Base-by-base conservation (phyloP, 2,329 filamentous ascomycete species). In the Colletotrichum simmondsii region DNA sequence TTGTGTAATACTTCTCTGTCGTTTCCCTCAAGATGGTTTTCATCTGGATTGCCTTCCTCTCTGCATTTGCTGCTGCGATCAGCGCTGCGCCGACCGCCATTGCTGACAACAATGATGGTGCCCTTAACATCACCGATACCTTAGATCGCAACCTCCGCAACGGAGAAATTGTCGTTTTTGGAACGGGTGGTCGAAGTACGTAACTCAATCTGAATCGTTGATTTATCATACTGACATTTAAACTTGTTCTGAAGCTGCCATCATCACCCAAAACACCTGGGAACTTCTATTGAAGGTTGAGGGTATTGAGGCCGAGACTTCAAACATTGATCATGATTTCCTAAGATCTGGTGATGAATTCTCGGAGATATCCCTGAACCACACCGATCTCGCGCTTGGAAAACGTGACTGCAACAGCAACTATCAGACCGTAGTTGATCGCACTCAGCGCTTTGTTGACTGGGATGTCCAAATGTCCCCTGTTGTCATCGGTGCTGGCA, bases 401-500 rank as follows among this genome's bases (percentile, higher is more conserved):
- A 73, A 68, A 46, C 72, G 72, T 26, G 56, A 74, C 52, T 73
- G 72, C 62, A 63, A 49, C 52, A 46, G 52, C 65, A 69, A 65
- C 61, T 59, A 64, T 46, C 65, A 68, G 28, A 54, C 54, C 37
- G 61, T 74, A 8, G 32, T 69, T 32, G 70, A 73, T 57, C 60
- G 26, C 4, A 63, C 26, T 2, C 2, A 70, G 65, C 70, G 72
- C 42, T 74, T 74, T 53, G 66, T 73, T 46, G 72, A 74, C 70
- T 74, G 72, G 72, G 72, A 74, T 57, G 70, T 74, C 42, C 72
- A 74, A 65, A 74, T 74, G 72, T 73, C 72, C 53, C 72, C 72
- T 28, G 70, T 74, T 35, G 53, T 74, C 65, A 69, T 73, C n/a
- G 72, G 70, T 12, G 65, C 57, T 30, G 70, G 72, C 26, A 63